A percentile compares a stretch with the other conserved stretches of the same genome.
Evolutionary conservation across 805 yeast genomes (phyloP).

Genomic region (Lipomyces orientalis): DNA sequence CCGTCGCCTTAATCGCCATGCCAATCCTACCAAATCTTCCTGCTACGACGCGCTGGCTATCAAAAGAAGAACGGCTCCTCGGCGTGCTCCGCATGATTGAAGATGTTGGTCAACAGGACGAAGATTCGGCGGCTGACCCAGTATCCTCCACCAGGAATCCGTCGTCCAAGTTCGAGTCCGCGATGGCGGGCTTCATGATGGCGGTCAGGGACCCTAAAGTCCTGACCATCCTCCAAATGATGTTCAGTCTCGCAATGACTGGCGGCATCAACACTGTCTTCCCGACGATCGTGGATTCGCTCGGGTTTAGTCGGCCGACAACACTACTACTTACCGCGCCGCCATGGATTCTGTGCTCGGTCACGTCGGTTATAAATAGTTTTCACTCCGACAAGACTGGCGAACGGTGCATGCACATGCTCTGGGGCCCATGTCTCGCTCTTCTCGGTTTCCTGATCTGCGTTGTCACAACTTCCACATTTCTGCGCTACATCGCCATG

Average conservation of each 20-base stretch:
- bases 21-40: constrained; percentile 61
- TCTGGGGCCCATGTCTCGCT: constrained; percentile 52
- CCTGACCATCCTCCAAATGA: constrained; percentile 29
- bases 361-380: constrained; percentile 32
- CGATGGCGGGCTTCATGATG: constrained; percentile 23
- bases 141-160: background rate
- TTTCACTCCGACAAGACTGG: constrained; percentile 32
- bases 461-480: constrained; percentile 57
- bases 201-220: constrained; percentile 41
- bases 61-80: constrained; percentile 53
- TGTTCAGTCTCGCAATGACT: constrained; percentile 57
- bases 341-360: constrained; percentile 32
- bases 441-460: constrained; percentile 57
- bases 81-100: constrained; percentile 49
- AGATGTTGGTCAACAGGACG: constrained; percentile 52
- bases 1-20: constrained; percentile 53
- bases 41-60: constrained; percentile 54
- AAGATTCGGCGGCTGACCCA: constrained; percentile 36
- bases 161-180: background rate
- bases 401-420: constrained; percentile 53
- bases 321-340: constrained; percentile 54
- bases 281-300: constrained; percentile 63
- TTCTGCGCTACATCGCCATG: constrained; percentile 65
- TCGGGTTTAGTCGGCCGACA: constrained; percentile 56
- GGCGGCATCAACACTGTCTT: constrained; percentile 57